Conservation (phyloP, 148 eudicot genomes). For the Diospyros lotus region DNA sequence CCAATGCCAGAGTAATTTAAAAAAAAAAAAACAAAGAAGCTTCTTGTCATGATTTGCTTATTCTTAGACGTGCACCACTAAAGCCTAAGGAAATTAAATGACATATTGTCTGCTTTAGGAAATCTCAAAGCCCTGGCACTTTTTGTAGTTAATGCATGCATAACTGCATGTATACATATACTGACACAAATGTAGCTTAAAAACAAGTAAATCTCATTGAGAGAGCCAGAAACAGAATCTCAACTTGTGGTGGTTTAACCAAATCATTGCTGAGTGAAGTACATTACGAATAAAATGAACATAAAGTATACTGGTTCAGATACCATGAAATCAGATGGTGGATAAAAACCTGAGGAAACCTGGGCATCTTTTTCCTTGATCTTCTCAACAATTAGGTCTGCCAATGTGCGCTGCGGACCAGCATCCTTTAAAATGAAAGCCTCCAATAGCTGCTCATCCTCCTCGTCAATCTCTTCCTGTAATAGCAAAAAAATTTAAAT, state of each 20-base stretch:
- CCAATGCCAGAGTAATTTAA: neutral
- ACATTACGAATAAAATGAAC: neutral
- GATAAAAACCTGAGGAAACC: constrained; percentile 49
- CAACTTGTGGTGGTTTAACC: neutral
- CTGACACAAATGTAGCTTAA: neutral
- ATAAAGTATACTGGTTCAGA: neutral
- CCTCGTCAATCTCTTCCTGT: constrained; percentile 69
- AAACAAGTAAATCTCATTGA: neutral
- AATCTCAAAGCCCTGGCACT: neutral
- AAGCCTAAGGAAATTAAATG: no score
- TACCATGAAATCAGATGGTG: neutral
- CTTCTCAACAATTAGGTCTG: constrained; percentile 64
- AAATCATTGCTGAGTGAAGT: neutral
- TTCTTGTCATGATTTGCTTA: no score
- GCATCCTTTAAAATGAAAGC: constrained; percentile 62
- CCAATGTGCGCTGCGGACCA: constrained; percentile 65
- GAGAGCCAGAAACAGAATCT: neutral
- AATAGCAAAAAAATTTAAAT: neutral
- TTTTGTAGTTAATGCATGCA: neutral
- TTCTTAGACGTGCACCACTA: no score
- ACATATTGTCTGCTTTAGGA: neutral
- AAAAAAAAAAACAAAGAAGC: no score
- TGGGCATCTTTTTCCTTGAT: constrained; percentile 62
- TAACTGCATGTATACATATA: neutral
- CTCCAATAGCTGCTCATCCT: constrained; percentile 75